phyloP scores from a whole-genome alignment of 441 rosid genomes.

The Francoa sonchifolia region DNA sequence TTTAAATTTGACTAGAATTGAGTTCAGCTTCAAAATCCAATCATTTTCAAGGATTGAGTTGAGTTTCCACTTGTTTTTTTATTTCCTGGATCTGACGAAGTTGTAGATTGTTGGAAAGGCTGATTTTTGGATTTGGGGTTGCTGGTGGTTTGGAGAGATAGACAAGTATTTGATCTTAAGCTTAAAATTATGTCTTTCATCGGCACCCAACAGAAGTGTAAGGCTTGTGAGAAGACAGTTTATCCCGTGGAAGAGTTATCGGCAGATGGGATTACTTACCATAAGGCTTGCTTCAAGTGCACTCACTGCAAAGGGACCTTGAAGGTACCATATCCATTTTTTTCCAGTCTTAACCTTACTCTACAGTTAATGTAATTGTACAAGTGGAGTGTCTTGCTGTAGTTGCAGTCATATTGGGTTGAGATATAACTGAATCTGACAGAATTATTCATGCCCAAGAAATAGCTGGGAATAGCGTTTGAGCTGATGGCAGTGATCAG shows the following conservation, averaged over 20 bases:
- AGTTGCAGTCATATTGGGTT: background rate
- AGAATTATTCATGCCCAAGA: background rate
- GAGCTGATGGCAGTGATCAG: too few relatives aligned
- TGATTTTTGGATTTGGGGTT: too few relatives aligned
- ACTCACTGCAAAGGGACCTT: slow-evolving; percentile 85
- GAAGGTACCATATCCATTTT: slow-evolving; percentile 28
- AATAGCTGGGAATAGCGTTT: too few relatives aligned
- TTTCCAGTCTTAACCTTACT: background rate
- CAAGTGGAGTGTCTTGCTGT: slow-evolving; percentile 4
- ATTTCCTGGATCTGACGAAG: too few relatives aligned
- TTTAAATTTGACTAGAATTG: too few relatives aligned
- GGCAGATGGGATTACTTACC: slow-evolving; percentile 82
- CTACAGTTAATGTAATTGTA: background rate
- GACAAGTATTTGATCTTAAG: slow-evolving; percentile 22
- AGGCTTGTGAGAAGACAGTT: slow-evolving; percentile 90
- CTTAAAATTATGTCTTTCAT: slow-evolving; percentile 49
- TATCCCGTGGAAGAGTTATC: slow-evolving; percentile 82
- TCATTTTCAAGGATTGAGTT: too few relatives aligned
- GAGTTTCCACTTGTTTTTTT: too few relatives aligned
- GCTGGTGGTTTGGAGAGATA: slow-evolving; percentile 2
- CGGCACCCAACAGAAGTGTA: slow-evolving; percentile 92
- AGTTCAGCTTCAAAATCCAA: too few relatives aligned
- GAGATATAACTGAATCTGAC: background rate
- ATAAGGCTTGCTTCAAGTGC: slow-evolving; percentile 90
- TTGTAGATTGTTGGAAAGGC: too few relatives aligned